Evolutionary conservation across 2,329 filamentous ascomycete species (phyloP).

Genomic region (Fusarium nisikadoi): DNA sequence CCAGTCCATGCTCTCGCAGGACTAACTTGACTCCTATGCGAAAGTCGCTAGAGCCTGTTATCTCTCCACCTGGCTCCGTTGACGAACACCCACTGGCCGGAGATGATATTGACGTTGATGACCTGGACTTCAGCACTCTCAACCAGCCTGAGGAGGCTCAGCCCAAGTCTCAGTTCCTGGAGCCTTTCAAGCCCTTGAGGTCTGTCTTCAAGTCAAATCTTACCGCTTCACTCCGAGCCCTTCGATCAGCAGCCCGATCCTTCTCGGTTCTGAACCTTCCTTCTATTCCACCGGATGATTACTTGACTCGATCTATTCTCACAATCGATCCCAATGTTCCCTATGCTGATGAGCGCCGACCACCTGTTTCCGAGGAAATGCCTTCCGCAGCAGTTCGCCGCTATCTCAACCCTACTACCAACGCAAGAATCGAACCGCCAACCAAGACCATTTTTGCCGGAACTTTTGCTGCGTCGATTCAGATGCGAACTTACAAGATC

Average conservation of each 20-base stretch:
- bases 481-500: conserved; percentile 77
- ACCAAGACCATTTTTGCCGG: conserved; percentile 47
- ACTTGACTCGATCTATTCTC: conserved; percentile 73
- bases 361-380: conserved; percentile 70
- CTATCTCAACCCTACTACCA: conserved; percentile 72
- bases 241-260: conserved; percentile 72
- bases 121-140: conserved; percentile 63
- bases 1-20: conserved; percentile 47
- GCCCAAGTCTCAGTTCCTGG: conserved; percentile 49
- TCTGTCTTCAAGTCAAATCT: conserved; percentile 75
- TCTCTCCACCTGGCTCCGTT: conserved; percentile 63
- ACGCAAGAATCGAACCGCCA: conserved; percentile 46
- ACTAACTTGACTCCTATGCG: conserved; percentile 55
- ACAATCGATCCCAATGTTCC: conserved; percentile 74
- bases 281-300: conserved; percentile 73
- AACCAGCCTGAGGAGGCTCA: conserved; percentile 50
- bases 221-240: conserved; percentile 72
- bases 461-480: conserved; percentile 72
- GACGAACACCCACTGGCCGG: conserved; percentile 63
- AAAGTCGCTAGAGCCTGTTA: conserved; percentile 63
- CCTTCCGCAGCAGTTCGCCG: conserved; percentile 73
- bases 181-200: conserved; percentile 61
- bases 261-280: conserved; percentile 71
- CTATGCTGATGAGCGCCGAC: conserved; percentile 74
- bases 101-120: conserved; percentile 44